Conservation (phyloP, 192 early-diverging fungal species). For the Coemansia sp. region DNA sequence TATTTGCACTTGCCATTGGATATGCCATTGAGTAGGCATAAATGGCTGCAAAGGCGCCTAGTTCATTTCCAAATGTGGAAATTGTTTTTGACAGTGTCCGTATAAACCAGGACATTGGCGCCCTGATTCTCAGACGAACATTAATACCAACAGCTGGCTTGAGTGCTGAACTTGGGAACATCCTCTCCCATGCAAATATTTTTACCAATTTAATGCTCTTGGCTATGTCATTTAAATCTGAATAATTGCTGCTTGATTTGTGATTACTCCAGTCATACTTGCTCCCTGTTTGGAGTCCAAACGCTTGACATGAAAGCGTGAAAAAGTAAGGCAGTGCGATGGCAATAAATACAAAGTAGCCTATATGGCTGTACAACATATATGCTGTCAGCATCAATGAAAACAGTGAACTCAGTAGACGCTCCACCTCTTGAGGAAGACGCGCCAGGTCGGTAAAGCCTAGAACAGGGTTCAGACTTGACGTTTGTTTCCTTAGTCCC, state of each 20-base stretch:
- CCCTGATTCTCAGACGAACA: neutral
- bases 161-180: conserved; percentile 3
- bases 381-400: neutral
- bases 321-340: conserved; percentile 3
- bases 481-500: conserved; percentile 9
- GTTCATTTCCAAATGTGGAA: neutral
- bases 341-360: conserved; percentile 20
- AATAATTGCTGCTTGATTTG: neutral
- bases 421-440: neutral
- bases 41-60: neutral
- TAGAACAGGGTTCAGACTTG: neutral
- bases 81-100: neutral
- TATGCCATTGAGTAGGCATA: neutral
- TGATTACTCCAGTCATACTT: neutral
- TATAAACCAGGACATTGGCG: too few relatives aligned
- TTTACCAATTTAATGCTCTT: conserved; percentile 30
- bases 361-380: conserved; percentile 20
- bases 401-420: neutral
- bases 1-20: neutral
- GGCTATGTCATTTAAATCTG: conserved; percentile 11
- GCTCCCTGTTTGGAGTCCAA: neutral
- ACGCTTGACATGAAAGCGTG: neutral
- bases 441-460: neutral
- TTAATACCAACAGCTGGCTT: neutral
- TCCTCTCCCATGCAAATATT: conserved; percentile 43